phyloP scores from a whole-genome alignment of 192 early-diverging fungal species.

The Allomyces macrogynus region DNA sequence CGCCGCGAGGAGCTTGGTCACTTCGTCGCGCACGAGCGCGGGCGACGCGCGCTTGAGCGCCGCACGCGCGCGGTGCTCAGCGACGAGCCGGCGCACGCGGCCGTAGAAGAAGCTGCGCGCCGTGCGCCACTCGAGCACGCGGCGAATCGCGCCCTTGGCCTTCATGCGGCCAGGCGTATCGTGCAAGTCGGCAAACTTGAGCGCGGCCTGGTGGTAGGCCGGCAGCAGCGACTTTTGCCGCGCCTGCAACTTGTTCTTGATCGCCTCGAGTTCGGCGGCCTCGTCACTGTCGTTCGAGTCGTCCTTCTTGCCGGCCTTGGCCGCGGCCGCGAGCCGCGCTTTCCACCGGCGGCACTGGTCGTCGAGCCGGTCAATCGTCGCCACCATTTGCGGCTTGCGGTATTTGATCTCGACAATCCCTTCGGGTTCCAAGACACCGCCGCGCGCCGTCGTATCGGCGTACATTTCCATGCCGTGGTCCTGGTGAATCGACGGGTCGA shows the following conservation, averaged over 20 bases:
- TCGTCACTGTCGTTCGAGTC: conserved; percentile 12
- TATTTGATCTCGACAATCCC: conserved; percentile 98
- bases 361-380: conserved; percentile 86
- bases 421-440: conserved; percentile 89
- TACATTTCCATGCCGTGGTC: conserved; percentile 98
- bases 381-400: conserved; percentile 74
- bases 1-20: conserved; percentile 20
- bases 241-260: conserved; percentile 51
- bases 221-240: conserved; percentile 75
- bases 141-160: conserved; percentile 73
- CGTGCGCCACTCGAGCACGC: conserved; percentile 55
- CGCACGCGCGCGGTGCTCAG: conserved; percentile 55
- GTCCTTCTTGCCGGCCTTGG: background rate
- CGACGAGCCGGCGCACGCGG: conserved; percentile 62
- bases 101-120: conserved; percentile 81
- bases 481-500: conserved; percentile 90
- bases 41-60: conserved; percentile 26
- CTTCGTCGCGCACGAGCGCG: conserved; percentile 25
- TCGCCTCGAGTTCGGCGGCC: conserved; percentile 34
- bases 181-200: conserved; percentile 96
- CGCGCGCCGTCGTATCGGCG: conserved; percentile 70
- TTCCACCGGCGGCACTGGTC: conserved; percentile 53
- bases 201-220: conserved; percentile 75
- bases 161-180: conserved; percentile 89
- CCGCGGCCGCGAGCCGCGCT: conserved; percentile 16